phyloP scores from a whole-genome alignment of 139 green algal species.

The Desmodesmus armatus region DNA sequence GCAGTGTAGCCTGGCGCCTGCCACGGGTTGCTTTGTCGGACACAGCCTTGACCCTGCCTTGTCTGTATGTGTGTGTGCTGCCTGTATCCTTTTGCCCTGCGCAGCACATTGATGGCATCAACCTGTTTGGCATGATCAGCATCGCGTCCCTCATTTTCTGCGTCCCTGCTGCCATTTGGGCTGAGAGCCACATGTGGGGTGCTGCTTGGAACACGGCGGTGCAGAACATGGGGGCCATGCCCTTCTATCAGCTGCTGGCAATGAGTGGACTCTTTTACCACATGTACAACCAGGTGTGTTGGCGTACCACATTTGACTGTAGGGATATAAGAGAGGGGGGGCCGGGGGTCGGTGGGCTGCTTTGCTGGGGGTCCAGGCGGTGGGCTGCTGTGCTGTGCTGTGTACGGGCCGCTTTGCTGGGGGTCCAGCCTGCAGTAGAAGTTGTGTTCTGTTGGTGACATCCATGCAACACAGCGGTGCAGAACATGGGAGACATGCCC shows the following conservation, averaged over 20 bases:
- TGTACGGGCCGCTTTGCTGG: too few relatives aligned
- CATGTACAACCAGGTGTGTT: conserved; percentile 88
- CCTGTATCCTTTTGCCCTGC: not conserved
- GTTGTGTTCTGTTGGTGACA: too few relatives aligned
- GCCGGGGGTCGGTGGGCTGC: too few relatives aligned
- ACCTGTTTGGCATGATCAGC: conserved; percentile 92
- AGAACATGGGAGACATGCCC: conserved; percentile 56
- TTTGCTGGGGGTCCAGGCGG: too few relatives aligned
- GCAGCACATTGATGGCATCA: conserved; percentile 93
- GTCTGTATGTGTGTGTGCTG: too few relatives aligned
- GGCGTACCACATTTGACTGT: too few relatives aligned
- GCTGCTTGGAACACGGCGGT: conserved; percentile 63
- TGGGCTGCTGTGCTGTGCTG: not conserved
- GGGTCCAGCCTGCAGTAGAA: not conserved
- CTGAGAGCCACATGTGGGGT: conserved; percentile 74
- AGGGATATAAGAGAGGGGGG: too few relatives aligned
- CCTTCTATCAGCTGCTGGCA: conserved; percentile 74
- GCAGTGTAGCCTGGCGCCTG: too few relatives aligned
- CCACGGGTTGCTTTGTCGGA: too few relatives aligned
- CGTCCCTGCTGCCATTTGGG: conserved; percentile 70
- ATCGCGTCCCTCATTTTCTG: conserved; percentile 86
- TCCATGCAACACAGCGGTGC: conserved; percentile 63
- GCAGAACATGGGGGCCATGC: conserved; percentile 56
- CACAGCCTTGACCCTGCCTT: too few relatives aligned
- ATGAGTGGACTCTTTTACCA: conserved; percentile 89